Conservation (phyloP, 176 grass and related monocot species). For the Oryza officinalis region DNA sequence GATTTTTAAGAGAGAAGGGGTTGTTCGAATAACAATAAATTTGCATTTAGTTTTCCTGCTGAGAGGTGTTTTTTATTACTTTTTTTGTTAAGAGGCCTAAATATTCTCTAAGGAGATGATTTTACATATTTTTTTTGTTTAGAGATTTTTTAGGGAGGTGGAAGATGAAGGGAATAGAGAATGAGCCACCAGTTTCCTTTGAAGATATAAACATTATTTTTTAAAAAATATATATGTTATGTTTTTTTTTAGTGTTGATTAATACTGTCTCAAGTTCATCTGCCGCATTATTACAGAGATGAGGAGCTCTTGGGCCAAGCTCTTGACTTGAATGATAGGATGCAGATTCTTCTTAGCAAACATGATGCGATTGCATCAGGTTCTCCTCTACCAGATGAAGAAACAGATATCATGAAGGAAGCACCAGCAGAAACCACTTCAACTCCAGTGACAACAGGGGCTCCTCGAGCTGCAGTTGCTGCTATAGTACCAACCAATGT, state of each 20-base stretch:
- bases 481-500: slow-evolving; percentile 25
- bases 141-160: neutral
- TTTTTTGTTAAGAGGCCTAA: neutral
- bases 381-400: slow-evolving; percentile 47
- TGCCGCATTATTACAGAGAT: slow-evolving; percentile 52
- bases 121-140: neutral
- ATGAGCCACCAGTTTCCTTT: neutral
- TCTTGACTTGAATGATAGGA: slow-evolving; percentile 81
- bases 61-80: neutral
- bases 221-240: neutral
- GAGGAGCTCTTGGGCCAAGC: slow-evolving; percentile 68
- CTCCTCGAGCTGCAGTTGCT: slow-evolving; percentile 35
- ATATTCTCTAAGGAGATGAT: neutral
- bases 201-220: neutral
- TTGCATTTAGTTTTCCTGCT: neutral
- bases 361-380: slow-evolving; percentile 75
- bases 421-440: slow-evolving; percentile 11
- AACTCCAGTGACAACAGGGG: slow-evolving; percentile 11
- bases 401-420: slow-evolving; percentile 18
- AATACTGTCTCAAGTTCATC: neutral
- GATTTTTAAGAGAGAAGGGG: neutral
- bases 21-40: neutral
- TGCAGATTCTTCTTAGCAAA: slow-evolving; percentile 71
- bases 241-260: neutral
- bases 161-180: neutral